A percentile compares a stretch with the other conserved stretches of the same genome.
These are phyloP conservation scores for Lasiosphaeriaceae sp. DNA, from an alignment of 495 filamentous ascomycete species.

Conservation along the genomic window DNA sequence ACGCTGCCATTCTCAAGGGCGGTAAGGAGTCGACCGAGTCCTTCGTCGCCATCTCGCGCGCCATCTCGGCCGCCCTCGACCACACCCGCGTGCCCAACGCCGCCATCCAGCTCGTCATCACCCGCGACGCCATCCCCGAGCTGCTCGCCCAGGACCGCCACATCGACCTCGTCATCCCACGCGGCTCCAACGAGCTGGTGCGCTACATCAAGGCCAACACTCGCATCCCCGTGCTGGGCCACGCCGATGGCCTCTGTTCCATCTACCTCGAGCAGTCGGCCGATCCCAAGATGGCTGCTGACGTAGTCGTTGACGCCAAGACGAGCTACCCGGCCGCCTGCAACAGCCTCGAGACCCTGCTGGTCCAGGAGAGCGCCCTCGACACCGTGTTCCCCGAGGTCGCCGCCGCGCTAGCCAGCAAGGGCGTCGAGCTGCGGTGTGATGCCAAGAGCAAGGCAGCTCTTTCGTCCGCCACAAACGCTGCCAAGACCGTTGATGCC, in stretches of 20 bases:
- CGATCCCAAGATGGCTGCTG: slow-evolving; percentile 63
- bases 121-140: slow-evolving; percentile 80
- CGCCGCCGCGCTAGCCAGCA: slow-evolving; percentile 64
- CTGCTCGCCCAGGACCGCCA: slow-evolving; percentile 77
- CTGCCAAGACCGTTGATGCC: slow-evolving; percentile 55
- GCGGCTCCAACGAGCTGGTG: slow-evolving; percentile 91
- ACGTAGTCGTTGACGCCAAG: slow-evolving; percentile 87
- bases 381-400: slow-evolving; percentile 64
- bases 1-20: slow-evolving; percentile 95
- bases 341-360: slow-evolving; percentile 84
- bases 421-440: slow-evolving; percentile 82
- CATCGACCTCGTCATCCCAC: slow-evolving; percentile 93
- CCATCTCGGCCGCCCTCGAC: slow-evolving; percentile 76
- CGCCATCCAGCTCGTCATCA: slow-evolving; percentile 88
- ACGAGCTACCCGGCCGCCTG: slow-evolving; percentile 94
- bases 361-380: slow-evolving; percentile 75
- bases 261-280: slow-evolving; percentile 84
- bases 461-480: slow-evolving; percentile 40
- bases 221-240: slow-evolving; percentile 92
- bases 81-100: slow-evolving; percentile 75
- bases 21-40: slow-evolving; percentile 95
- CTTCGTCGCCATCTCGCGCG: slow-evolving; percentile 80
- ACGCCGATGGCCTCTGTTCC: slow-evolving; percentile 91
- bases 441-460: slow-evolving; percentile 63
- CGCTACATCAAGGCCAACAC: slow-evolving; percentile 84